These are phyloP conservation scores for Pseudogymnoascus sp. DNA, from an alignment of 2,329 filamentous ascomycete species.

Conservation along the genomic window DNA sequence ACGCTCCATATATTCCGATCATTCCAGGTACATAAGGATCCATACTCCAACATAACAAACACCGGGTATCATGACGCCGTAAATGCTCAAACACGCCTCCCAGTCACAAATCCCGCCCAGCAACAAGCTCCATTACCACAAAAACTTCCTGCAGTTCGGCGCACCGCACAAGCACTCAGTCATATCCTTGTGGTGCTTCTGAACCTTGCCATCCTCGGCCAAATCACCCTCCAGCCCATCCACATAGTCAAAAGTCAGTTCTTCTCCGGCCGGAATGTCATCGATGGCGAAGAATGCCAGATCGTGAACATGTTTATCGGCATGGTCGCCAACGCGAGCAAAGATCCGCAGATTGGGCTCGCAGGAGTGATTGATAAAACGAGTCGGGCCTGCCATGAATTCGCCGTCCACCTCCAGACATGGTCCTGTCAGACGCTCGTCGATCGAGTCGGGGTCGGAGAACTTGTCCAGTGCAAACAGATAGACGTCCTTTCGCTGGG, in stretches of 20 bases:
- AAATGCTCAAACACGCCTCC: constrained; percentile 1
- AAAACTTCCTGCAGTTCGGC: constrained; percentile 55
- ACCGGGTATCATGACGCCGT: constrained; percentile 8
- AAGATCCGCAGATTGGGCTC: constrained; percentile 74
- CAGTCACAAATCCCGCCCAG: background rate
- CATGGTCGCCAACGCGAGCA: constrained; percentile 67
- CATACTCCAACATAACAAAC: background rate
- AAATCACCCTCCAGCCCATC: constrained; percentile 46
- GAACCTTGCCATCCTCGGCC: constrained; percentile 27
- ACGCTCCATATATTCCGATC: background rate
- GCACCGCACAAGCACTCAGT: constrained; percentile 55
- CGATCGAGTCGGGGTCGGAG: constrained; percentile 45
- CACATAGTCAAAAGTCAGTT: constrained; percentile 75
- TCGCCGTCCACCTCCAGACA: constrained; percentile 59
- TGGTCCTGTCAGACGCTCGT: constrained; percentile 46
- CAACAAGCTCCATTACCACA: constrained; percentile 45
- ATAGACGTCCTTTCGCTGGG: constrained; percentile 64
- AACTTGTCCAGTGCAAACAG: constrained; percentile 80
- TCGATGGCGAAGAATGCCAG: constrained; percentile 66
- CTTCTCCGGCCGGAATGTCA: constrained; percentile 56
- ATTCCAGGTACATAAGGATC: background rate
- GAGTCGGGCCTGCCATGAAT: constrained; percentile 67
- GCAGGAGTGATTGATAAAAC: constrained; percentile 79
- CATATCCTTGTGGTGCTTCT: constrained; percentile 47
- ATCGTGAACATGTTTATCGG: constrained; percentile 66